A percentile compares a stretch with the other conserved stretches of the same genome.
phyloP scores from a whole-genome alignment of 768 basidiomycete genomes.

The Mycena crocata region DNA sequence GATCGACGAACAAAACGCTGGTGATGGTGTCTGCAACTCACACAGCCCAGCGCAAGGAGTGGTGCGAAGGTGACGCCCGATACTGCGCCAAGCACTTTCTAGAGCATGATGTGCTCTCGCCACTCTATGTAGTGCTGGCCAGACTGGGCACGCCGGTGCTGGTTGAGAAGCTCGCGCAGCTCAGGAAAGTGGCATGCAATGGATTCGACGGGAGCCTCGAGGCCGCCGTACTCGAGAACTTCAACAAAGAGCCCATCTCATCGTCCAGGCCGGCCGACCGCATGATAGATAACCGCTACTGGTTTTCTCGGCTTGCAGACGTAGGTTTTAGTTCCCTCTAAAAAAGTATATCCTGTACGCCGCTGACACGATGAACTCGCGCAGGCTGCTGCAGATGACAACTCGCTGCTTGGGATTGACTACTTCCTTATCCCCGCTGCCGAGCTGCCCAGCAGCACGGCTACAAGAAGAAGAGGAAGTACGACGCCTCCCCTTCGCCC shows the following conservation, averaged over 20 bases:
- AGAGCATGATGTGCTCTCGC: background rate
- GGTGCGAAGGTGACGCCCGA: background rate
- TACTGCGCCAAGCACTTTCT: background rate
- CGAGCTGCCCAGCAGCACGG: conserved; percentile 1
- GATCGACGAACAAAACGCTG: background rate
- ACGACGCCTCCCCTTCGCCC: conserved; percentile 14
- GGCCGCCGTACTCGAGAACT: background rate
- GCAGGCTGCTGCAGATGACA: conserved; percentile 1
- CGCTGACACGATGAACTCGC: background rate
- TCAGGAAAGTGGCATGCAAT: conserved; percentile 3
- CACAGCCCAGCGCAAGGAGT: background rate
- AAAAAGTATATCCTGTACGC: conserved; percentile 1
- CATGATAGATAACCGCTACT: background rate
- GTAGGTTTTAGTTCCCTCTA: background rate
- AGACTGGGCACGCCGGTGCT: conserved; percentile 3
- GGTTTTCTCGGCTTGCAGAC: background rate
- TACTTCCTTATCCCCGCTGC: background rate
- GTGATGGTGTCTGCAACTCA: background rate
- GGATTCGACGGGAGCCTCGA: background rate
- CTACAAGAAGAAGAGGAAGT: conserved; percentile 6
- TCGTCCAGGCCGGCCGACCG: conserved; percentile 1
- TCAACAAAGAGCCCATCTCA: background rate
- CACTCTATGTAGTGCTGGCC: conserved; percentile 8
- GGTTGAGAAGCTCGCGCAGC: conserved; percentile 8
- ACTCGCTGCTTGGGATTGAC: background rate